Evolutionary conservation across 176 grass and related monocot genomes (phyloP).

Genomic region (Raddia guianensis): DNA sequence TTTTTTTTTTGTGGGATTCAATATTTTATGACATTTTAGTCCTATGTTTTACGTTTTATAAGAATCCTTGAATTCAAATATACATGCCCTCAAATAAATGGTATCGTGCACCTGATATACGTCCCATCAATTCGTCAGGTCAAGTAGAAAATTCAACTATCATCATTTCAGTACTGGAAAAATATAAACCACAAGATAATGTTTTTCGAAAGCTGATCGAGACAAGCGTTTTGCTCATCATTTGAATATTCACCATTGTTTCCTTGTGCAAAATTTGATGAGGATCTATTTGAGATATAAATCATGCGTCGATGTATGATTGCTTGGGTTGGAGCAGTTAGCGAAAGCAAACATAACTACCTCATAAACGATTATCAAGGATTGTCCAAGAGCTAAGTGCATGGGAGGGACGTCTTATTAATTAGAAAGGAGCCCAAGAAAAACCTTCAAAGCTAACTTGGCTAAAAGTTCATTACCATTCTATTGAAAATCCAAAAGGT

Average conservation of each 20-base stretch:
- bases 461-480: neutral
- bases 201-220: neutral
- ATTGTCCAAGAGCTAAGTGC: neutral
- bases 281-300: neutral
- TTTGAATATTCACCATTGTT: neutral
- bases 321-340: neutral
- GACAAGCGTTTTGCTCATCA: neutral
- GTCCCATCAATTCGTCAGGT: neutral
- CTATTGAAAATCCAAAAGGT: neutral
- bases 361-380: neutral
- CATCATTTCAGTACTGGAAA: neutral
- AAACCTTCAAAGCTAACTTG: neutral
- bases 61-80: too few species aligned
- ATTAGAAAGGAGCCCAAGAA: neutral
- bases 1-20: too few species aligned
- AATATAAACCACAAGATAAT: neutral
- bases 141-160: neutral
- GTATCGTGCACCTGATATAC: too few species aligned
- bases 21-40: too few species aligned
- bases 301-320: neutral
- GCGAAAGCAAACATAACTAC: slow-evolving; percentile 1
- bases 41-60: too few species aligned
- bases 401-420: neutral
- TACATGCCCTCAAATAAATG: neutral
- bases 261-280: neutral